Conservation (phyloP, 2,329 filamentous ascomycete genomes). For the Raffaelea ambrosiae region DNA sequence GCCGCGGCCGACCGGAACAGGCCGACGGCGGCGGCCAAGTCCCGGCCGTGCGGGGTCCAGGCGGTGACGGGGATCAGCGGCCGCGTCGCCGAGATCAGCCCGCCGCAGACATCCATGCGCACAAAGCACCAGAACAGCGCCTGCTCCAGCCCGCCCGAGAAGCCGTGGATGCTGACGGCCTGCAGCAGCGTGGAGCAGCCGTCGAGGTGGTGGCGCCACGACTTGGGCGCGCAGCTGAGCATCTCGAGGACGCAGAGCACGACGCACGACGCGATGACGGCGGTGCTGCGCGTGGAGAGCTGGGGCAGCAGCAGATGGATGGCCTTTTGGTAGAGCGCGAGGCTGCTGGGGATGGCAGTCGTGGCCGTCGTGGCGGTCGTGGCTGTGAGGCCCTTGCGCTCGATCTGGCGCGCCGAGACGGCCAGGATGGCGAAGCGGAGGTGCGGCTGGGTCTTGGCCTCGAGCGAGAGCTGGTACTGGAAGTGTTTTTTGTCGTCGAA, state of each 20-base stretch:
- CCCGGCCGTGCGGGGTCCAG: conserved; percentile 15
- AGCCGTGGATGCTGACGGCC: conserved; percentile 36
- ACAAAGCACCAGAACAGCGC: conserved; percentile 48
- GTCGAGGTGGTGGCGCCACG: conserved; percentile 42
- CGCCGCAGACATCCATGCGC: conserved; percentile 46
- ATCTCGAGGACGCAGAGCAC: conserved; percentile 47
- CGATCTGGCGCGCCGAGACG: conserved; percentile 41
- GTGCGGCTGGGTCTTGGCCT: conserved; percentile 33
- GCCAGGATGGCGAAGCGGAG: conserved; percentile 41
- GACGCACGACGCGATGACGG: conserved; percentile 43
- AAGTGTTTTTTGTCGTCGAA: conserved; percentile 42
- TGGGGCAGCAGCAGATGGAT: conserved; percentile 39
- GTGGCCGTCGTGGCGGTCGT: no score
- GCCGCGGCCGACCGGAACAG: conserved; percentile 9
- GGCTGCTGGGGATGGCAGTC: conserved; percentile 22
- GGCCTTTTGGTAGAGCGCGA: conserved; percentile 41
- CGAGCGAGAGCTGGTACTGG: conserved; percentile 35
- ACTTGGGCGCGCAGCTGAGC: conserved; percentile 37
- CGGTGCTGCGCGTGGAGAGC: conserved; percentile 35
- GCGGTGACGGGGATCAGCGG: conserved; percentile 18
- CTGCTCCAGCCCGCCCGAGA: conserved; percentile 38
- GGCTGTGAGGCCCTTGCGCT: conserved; percentile 31
- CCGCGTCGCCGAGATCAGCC: conserved; percentile 39
- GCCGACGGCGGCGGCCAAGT: conserved; percentile 20
- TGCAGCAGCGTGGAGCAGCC: conserved; percentile 42